Conservation (phyloP, 805 yeast species). For the Hanseniaspora singularis region DNA sequence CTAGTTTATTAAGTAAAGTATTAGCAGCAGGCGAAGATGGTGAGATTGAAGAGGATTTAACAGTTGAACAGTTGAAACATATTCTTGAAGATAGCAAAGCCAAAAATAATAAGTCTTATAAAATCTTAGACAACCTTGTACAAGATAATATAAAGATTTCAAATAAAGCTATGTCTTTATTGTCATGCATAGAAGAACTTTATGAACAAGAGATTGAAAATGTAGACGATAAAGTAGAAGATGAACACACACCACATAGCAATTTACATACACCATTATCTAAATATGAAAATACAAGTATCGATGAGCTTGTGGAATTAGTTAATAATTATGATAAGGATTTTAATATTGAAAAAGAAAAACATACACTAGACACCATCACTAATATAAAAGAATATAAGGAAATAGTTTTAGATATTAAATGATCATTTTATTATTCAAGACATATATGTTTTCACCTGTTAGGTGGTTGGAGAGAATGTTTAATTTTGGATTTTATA, state of each 20-base stretch:
- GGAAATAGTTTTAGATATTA: not conserved
- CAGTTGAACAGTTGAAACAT: not conserved
- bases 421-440: too few relatives aligned
- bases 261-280: too few relatives aligned
- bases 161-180: constrained; percentile 7
- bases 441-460: too few relatives aligned
- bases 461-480: too few relatives aligned
- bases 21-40: not conserved
- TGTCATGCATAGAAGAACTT: constrained; percentile 3
- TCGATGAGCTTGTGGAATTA: not conserved
- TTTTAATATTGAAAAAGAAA: not conserved
- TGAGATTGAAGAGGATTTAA: too few relatives aligned
- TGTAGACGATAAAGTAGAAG: too few relatives aligned
- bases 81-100: not conserved
- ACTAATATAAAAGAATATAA: constrained; percentile 6
- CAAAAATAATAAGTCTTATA: constrained; percentile 1
- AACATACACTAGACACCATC: not conserved
- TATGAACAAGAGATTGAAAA: not conserved
- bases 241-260: too few relatives aligned
- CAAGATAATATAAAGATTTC: not conserved
- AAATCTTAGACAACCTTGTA: constrained; percentile 8
- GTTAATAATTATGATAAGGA: not conserved
- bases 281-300: not conserved
- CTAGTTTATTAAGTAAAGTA: too few relatives aligned
- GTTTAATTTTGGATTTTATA: too few relatives aligned